phyloP scores from a whole-genome alignment of 2,329 filamentous ascomycete genomes.

The Alternaria sp. region DNA sequence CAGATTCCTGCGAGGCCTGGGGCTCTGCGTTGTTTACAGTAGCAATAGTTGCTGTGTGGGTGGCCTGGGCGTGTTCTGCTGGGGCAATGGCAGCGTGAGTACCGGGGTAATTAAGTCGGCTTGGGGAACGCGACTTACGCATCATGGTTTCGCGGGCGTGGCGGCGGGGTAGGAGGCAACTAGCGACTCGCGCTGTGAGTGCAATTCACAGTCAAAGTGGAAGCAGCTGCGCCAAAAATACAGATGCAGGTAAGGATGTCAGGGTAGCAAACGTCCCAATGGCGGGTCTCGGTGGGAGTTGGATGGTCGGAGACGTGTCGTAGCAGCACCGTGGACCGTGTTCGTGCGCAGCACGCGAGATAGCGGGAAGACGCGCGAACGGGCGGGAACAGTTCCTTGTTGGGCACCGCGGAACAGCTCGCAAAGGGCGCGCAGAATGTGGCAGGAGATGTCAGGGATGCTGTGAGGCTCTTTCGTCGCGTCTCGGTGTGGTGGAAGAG shows the following conservation, averaged over 20 bases:
- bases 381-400: slow-evolving; percentile 7
- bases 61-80: slow-evolving; percentile 23
- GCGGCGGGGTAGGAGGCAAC: slow-evolving; percentile 23
- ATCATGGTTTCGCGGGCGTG: slow-evolving; percentile 17
- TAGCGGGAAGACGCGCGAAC: slow-evolving; percentile 28
- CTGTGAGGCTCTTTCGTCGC: slow-evolving; percentile 15
- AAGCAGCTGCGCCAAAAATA: background rate
- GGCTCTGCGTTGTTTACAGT: slow-evolving; percentile 18
- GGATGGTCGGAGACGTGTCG: slow-evolving; percentile 15
- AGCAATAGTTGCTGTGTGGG: slow-evolving; percentile 15
- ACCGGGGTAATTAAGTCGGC: slow-evolving; percentile 9
- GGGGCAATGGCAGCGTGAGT: slow-evolving; percentile 28
- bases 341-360: slow-evolving; percentile 14
- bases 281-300: background rate
- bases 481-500: slow-evolving; percentile 22
- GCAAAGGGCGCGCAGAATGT: slow-evolving; percentile 7
- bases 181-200: slow-evolving; percentile 12
- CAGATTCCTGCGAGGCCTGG: slow-evolving; percentile 43
- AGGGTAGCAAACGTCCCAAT: background rate
- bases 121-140: slow-evolving; percentile 28
- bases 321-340: slow-evolving; percentile 7
- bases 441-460: slow-evolving; percentile 12
- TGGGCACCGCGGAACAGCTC: slow-evolving; percentile 2
- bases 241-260: background rate
- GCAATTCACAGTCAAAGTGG: background rate